Conservation (phyloP, 805 yeast genomes). For the Ogataea ramenticola region DNA sequence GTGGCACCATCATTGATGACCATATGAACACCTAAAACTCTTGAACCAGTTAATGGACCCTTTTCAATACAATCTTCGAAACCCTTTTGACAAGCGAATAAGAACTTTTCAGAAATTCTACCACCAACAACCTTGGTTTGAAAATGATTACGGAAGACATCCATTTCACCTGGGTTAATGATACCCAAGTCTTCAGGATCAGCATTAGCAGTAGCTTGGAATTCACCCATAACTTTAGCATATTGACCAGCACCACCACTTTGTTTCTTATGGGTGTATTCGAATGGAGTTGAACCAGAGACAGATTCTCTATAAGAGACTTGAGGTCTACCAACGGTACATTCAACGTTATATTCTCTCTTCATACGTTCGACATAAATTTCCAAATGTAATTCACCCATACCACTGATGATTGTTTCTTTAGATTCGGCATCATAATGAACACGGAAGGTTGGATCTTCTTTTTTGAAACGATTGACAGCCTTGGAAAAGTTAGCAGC, state of each 20-base stretch:
- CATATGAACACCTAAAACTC: conserved; percentile 90
- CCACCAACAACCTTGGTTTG: conserved; percentile 93
- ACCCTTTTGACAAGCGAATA: conserved; percentile 91
- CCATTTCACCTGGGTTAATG: conserved; percentile 20
- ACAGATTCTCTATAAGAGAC: conserved; percentile 97
- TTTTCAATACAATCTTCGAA: conserved; percentile 91
- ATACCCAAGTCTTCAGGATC: conserved; percentile 36
- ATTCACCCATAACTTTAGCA: conserved; percentile 88
- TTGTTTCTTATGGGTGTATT: conserved; percentile 95
- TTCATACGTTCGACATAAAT: conserved; percentile 97
- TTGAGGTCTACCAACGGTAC: conserved; percentile 95
- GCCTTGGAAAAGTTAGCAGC: conserved; percentile 91
- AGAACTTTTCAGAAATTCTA: conserved; percentile 89
- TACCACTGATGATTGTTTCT: conserved; percentile 92
- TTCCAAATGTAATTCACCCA: conserved; percentile 97
- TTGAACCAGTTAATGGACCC: conserved; percentile 95
- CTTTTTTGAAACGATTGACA: conserved; percentile 94
- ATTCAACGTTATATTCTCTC: conserved; percentile 94
- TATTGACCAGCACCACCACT: conserved; percentile 99
- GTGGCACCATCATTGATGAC: conserved; percentile 94
- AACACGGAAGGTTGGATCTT: conserved; percentile 97
- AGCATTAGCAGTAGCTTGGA: conserved; percentile 42
- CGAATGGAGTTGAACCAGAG: conserved; percentile 64
- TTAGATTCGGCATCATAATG: conserved; percentile 84
- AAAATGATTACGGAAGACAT: conserved; percentile 54